Evolutionary conservation across 768 basidiomycete species (phyloP).

Genomic region (Tylopilus vinaceipallidus): DNA sequence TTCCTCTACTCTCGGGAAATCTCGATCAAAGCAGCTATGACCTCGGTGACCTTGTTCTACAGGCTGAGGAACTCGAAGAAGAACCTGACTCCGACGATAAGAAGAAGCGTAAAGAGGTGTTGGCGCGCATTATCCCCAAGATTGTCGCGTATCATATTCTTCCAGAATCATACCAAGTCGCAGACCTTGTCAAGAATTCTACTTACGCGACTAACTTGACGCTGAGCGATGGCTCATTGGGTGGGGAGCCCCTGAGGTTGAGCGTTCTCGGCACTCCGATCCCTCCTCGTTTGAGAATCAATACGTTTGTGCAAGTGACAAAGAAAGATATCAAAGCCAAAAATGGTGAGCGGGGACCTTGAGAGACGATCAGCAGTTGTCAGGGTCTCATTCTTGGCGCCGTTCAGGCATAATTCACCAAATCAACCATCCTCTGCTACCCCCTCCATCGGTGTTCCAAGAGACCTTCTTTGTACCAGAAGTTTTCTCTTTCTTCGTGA

Average conservation of each 20-base stretch:
- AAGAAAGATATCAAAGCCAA: constrained; percentile 7
- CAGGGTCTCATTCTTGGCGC: neutral
- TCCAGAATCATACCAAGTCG: constrained; percentile 40
- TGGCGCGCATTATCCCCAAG: constrained; percentile 53
- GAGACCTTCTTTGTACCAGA: constrained; percentile 8
- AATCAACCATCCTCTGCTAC: constrained; percentile 11
- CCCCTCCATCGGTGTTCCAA: constrained; percentile 14
- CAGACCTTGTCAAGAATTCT: constrained; percentile 47
- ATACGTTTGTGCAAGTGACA: constrained; percentile 8
- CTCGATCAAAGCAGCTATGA: neutral
- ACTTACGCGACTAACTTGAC: constrained; percentile 51
- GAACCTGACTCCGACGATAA: constrained; percentile 44
- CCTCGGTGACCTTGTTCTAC: constrained; percentile 10
- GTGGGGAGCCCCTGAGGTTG: constrained; percentile 45
- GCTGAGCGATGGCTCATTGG: constrained; percentile 41
- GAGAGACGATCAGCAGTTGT: too few species aligned
- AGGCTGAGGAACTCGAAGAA: constrained; percentile 38
- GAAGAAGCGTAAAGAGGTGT: constrained; percentile 49
- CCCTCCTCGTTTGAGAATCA: constrained; percentile 33
- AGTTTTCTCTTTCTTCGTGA: constrained; percentile 13
- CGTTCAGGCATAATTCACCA: constrained; percentile 12
- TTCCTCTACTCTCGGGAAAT: too few species aligned
- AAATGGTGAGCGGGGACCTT: constrained; percentile 7
- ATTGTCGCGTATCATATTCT: constrained; percentile 43
- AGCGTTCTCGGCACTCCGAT: constrained; percentile 35